Conservation (phyloP, 148 eudicot genomes). For the Oxyria digyna region DNA sequence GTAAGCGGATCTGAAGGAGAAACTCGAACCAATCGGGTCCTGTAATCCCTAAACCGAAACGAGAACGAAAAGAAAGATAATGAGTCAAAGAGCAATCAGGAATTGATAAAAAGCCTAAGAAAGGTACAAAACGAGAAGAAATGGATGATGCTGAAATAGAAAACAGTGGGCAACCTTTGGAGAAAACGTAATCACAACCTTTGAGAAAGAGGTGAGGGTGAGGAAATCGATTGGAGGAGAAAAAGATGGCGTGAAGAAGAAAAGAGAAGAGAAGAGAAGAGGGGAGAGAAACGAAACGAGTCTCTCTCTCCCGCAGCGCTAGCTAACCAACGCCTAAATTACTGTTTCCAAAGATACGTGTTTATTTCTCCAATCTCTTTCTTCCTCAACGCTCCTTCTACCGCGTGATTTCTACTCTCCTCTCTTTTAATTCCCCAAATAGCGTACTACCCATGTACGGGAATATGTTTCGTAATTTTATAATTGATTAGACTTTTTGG, state of each 20-base stretch:
- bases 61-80: neutral
- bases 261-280: slow-evolving; percentile 11
- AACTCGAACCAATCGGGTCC: neutral
- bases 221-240: slow-evolving; percentile 18
- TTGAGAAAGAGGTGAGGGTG: slow-evolving; percentile 6
- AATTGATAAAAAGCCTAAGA: neutral
- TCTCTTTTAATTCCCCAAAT: neutral
- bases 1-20: neutral
- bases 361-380: neutral
- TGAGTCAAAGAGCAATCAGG: neutral
- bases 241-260: neutral
- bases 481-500: too few relatives aligned
- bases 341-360: slow-evolving; percentile 2
- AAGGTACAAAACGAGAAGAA: neutral
- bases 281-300: neutral
- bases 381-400: neutral
- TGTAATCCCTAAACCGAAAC: neutral
- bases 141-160: neutral
- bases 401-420: neutral
- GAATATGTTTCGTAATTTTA: too few relatives aligned
- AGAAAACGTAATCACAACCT: slow-evolving; percentile 14
- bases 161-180: neutral
- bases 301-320: neutral
- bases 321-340: slow-evolving; percentile 23
- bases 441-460: too few relatives aligned